Evolutionary conservation across 2,329 filamentous ascomycete species (phyloP), one percentile per base, ranked within the genome.

Genomic region (Exophiala sideris): DNA sequence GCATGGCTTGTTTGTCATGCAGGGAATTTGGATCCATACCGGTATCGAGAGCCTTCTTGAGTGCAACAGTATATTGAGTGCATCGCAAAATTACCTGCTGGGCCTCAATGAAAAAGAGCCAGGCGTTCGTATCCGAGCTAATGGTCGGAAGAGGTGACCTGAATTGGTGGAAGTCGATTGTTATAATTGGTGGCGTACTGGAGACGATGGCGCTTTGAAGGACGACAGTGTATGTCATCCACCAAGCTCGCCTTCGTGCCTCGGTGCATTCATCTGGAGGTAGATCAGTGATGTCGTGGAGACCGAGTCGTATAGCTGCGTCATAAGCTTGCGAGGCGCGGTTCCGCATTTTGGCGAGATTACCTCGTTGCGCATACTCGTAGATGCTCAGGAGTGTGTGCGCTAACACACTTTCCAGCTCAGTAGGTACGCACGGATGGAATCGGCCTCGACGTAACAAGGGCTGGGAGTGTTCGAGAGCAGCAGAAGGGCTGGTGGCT

Each of bases 281-380:
- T n/a, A 44, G 41, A n/a, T 24, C 18, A 11, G 24, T 20, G n/a
- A 16, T 35, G 20, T 54, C 51, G 32, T 54, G 39, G 18, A 54
- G 51, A 32, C 39, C 41, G 14, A 54, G 39, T 21, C 46, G 32
- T 39, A 54, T 38, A 14, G 51, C 51, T 16, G 51, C 51, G 29
- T 54, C 51, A 40, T 54, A 54, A 8, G 51, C 51, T 34, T 54
- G 51, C 12, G 45, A 48, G 40, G 51, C 45, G n/a, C 51, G 51
- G 38, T 54, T 54, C 18, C 51, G 39, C 51, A 54, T 54, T 45
- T 54, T 54, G n/a, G 41, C 51, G 14, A 54, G 16, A 40, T 54
- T 54, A 5, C 51, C 51, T 11, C 51, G 39, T 16, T 54, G 51
- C 12, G 51, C 45, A 41, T 54, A 54, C 35, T 54, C 51, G 33